phyloP scores from a whole-genome alignment of 2,329 filamentous ascomycete species.

The Talaromyces sp. region DNA sequence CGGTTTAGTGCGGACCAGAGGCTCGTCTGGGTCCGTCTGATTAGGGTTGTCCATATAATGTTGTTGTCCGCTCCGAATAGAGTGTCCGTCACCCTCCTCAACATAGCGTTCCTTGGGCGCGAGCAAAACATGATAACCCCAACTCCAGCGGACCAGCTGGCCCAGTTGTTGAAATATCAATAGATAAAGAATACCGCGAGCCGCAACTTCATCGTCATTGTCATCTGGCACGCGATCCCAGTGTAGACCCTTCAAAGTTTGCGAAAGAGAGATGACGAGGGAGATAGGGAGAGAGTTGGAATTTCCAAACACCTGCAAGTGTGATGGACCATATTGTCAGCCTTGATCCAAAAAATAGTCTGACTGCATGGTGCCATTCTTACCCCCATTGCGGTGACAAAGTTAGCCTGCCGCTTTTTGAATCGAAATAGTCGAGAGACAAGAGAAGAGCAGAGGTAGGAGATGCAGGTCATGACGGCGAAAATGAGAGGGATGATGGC shows the following conservation, averaged over 20 bases:
- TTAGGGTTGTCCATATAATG: constrained; percentile 37
- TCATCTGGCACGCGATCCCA: constrained; percentile 90
- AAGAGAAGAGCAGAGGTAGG: constrained; percentile 67
- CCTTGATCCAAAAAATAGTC: not conserved
- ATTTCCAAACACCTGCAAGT: constrained; percentile 78
- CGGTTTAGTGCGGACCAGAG: constrained; percentile 27
- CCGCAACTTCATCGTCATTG: constrained; percentile 90
- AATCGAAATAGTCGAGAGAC: constrained; percentile 75
- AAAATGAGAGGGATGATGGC: constrained; percentile 96
- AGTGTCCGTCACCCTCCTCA: constrained; percentile 36
- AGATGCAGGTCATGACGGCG: constrained; percentile 77
- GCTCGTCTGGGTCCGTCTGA: constrained; percentile 32
- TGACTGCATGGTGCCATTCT: constrained; percentile 16
- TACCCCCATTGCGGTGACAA: constrained; percentile 91
- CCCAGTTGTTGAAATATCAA: constrained; percentile 97
- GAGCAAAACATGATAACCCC: constrained; percentile 94
- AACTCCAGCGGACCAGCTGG: constrained; percentile 93
- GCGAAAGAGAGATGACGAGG: constrained; percentile 85
- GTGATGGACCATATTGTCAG: not conserved
- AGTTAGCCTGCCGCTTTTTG: constrained; percentile 80
- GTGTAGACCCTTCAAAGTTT: constrained; percentile 85
- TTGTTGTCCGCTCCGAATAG: constrained; percentile 35
- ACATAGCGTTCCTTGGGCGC: constrained; percentile 65
- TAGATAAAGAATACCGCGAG: constrained; percentile 89
- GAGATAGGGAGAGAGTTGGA: constrained; percentile 98